Evolutionary conservation across 768 basidiomycete genomes (phyloP).

Genomic region (Calvatia gigantea): DNA sequence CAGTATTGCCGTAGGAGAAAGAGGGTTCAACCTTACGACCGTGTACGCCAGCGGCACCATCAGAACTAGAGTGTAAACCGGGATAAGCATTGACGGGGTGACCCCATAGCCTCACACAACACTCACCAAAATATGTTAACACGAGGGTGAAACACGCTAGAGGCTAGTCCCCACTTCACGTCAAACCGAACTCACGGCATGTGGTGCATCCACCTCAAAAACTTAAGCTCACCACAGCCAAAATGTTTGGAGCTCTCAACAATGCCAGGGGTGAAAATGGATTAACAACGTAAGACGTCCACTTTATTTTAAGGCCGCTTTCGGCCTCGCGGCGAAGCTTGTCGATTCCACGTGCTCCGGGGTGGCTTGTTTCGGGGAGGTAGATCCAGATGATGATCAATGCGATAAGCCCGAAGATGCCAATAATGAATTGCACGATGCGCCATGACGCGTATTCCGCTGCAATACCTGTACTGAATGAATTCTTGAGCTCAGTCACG

Average conservation of each 20-base stretch:
- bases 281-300: slow-evolving; percentile 44
- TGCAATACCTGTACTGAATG: slow-evolving; percentile 2
- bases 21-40: slow-evolving; percentile 59
- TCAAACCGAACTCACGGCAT: background rate
- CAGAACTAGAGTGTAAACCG: slow-evolving; percentile 31
- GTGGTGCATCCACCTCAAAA: slow-evolving; percentile 10
- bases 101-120: background rate
- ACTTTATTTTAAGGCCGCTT: slow-evolving; percentile 15
- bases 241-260: slow-evolving; percentile 53
- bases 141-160: slow-evolving; percentile 23
- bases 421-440: slow-evolving; percentile 42
- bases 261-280: slow-evolving; percentile 46
- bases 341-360: slow-evolving; percentile 51
- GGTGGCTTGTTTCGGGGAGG: slow-evolving; percentile 68
- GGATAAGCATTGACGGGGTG: no score
- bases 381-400: slow-evolving; percentile 38
- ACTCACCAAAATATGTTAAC: slow-evolving; percentile 35
- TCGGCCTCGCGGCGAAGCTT: slow-evolving; percentile 23
- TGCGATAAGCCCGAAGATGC: slow-evolving; percentile 31
- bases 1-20: no score
- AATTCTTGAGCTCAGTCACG: background rate
- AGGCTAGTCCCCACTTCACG: slow-evolving; percentile 12
- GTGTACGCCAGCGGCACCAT: slow-evolving; percentile 66
- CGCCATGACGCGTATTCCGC: slow-evolving; percentile 49
- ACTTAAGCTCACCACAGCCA: slow-evolving; percentile 45